Percentiles rank a stretch among this genome's conserved stretches.
Evolutionary conservation across 148 eudicot species (phyloP).

Genomic region (Persicaria maculosa): DNA sequence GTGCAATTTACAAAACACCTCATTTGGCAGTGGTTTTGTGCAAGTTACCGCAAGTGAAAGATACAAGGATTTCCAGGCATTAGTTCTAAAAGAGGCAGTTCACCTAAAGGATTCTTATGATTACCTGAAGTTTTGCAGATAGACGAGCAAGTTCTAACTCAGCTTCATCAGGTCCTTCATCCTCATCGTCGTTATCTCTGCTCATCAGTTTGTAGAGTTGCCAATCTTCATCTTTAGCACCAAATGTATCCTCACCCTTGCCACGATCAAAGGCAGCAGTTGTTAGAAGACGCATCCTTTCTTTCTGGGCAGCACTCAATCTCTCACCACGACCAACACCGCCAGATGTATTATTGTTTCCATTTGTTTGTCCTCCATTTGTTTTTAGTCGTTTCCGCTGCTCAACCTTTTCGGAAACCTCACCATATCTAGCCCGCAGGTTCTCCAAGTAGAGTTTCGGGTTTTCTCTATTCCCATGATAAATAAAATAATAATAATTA

Average conservation of each 20-base stretch:
- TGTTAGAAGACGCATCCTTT: conserved; percentile 94
- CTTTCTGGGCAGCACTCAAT: conserved; percentile 88
- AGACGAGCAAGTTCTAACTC: conserved; percentile 78
- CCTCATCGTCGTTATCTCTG: conserved; percentile 89
- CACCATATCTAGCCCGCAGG: conserved; percentile 60
- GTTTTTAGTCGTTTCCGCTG: conserved; percentile 81
- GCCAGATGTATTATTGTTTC: conserved; percentile 56
- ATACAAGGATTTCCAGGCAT: too few species aligned
- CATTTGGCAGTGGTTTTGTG: too few species aligned
- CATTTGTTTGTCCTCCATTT: conserved; percentile 54
- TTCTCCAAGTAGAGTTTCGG: conserved; percentile 81
- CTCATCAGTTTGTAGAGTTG: conserved; percentile 94
- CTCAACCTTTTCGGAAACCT: conserved; percentile 75
- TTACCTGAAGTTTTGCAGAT: conserved; percentile 75
- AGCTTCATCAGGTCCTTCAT: conserved; percentile 74
- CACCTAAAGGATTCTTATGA: background rate
- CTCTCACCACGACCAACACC: conserved; percentile 98
- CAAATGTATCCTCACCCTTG: conserved; percentile 98
- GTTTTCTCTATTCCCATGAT: conserved; percentile 47
- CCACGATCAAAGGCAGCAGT: conserved; percentile 98
- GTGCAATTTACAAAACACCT: too few species aligned
- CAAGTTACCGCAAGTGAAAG: too few species aligned
- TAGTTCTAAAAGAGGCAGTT: background rate
- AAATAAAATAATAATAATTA: background rate
- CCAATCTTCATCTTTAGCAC: conserved; percentile 96